Evolutionary conservation across 768 basidiomycete genomes (phyloP), one percentile per base, ranked within the genome.

Genomic region (Hygrocybe punicea): DNA sequence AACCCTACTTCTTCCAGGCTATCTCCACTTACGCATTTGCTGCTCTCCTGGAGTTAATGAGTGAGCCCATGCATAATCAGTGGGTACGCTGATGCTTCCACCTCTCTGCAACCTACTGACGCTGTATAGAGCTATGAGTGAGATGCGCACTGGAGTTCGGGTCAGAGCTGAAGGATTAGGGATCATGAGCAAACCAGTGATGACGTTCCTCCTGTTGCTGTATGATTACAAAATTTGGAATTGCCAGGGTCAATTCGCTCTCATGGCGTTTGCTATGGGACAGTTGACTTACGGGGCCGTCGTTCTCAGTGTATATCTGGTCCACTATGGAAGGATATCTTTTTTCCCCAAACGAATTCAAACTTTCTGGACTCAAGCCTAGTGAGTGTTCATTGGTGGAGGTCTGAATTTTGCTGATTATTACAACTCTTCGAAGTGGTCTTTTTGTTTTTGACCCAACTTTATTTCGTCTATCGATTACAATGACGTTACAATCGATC

Each of bases 91-190:
- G 19, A 40, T 29, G 29, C 29, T 13, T 40, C 3, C 17, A 16
- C 24, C 45, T 50, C 48, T 42, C 48, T 51, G 25, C 16, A 45
- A 46, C 21, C 23, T 23, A 33, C 52, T 57, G 66, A 44, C 78
- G 68, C 51, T 62, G 33, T 52, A n/a, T 51, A 90, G 82, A 65
- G 87, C 85, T 4, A 86, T 89, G 77, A 72, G 78, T 48, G 81
- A 88, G 58, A 76, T 88, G 19, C 78, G 81, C 53, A 87, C 93
- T 29, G 73, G 78, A 23, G 73, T 89, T 8, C 81, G 97, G 33
- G 88, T 98, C 0, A 81, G 82, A 42, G 91, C 93, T 2, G 96
- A 99, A 73, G 97, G 93, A 2, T 71, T 81, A 2, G 94, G 87
- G 17, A 86, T 97, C 7, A 82, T 86, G 9, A 61, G 72, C 45